Base-by-base conservation (phyloP, 306 rosid species). In the Elaeagnus macrophylla region DNA sequence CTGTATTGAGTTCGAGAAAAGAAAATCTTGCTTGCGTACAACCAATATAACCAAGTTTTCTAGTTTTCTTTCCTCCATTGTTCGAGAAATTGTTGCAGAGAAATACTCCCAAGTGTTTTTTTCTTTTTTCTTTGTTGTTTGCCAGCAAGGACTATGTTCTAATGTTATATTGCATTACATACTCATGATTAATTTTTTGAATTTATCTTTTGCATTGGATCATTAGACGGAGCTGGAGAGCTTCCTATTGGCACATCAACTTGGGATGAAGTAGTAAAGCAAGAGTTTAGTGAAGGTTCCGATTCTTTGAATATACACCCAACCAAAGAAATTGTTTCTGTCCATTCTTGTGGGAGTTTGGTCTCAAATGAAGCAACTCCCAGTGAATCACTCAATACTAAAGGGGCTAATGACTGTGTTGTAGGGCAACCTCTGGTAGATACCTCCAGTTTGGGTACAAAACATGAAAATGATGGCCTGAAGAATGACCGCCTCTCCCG, bases 261-360 rank as follows among this genome's bases (percentile, higher is more conserved):
- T 51, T 77, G 82, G 89, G 66, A 76, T 6, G 81, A 81, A 64
- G 59, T 76, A 64, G 59, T 76, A 59, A 60, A 75, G 68, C 59
- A 62, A 7, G 74, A 79, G 60, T 48, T n/a, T 52, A 53, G 68
- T 64, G 17, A 70, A 59, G 66, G 48, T 64, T 63, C 79, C 51
- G 53, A 54, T 47, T 38, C 68, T 62, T 62, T 50, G 54, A 42
- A 51, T 60, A 52, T 56, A 8, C 57, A 37, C 48, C 54, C 61
- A 32, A 39, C 44, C 1, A 64, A 53, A 62, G 74, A 68, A 58
- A 52, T 67, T 0, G 52, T 56, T 48, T 40, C 69, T 37, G 41
- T 43, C 64, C 15, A 39, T 61, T 61, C 69, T 59, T 69, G 59
- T 37, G 74, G 67, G 16, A 69, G 65, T 65, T 40, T 52, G 39